phyloP scores from a whole-genome alignment of 352 stramenopile species.

The Blastocystis sp. region DNA sequence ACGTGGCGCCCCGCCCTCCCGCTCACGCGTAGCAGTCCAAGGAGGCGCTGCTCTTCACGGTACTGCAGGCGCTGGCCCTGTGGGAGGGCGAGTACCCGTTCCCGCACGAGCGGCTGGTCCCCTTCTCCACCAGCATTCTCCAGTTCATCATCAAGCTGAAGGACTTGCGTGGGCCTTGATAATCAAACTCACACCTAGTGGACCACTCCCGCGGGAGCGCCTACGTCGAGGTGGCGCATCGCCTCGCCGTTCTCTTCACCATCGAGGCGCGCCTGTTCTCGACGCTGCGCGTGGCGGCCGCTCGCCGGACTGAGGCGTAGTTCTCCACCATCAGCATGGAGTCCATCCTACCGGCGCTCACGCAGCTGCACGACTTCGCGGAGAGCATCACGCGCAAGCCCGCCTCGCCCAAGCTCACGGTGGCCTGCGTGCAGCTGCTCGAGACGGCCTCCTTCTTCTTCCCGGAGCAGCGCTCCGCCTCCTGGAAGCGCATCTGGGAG shows the following conservation, averaged over 20 bases:
- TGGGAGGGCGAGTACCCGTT: constrained; percentile 55
- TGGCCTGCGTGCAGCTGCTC: constrained; percentile 32
- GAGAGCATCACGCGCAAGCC: neutral
- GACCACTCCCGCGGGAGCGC: constrained; percentile 14
- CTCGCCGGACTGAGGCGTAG: neutral
- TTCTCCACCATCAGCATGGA: constrained; percentile 57
- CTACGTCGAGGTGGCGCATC: constrained; percentile 5
- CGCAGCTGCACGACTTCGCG: neutral
- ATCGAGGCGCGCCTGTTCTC: constrained; percentile 37
- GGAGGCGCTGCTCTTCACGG: constrained; percentile 42
- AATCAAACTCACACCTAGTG: neutral
- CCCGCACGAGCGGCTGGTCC: neutral
- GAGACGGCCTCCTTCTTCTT: constrained; percentile 44
- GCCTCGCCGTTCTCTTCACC: constrained; percentile 30
- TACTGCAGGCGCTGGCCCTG: constrained; percentile 27
- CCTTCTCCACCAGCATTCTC: neutral
- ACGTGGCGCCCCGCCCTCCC: neutral
- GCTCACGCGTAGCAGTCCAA: neutral
- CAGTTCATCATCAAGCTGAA: constrained; percentile 39
- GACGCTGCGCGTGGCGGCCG: neutral
- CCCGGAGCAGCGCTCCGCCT: neutral
- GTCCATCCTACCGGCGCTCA: constrained; percentile 1
- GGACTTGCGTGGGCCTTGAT: neutral
- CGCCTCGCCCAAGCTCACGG: neutral
- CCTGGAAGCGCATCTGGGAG: constrained; percentile 26